phyloP scores from a whole-genome alignment of 2,329 filamentous ascomycete species.

The Fusarium sp. region DNA sequence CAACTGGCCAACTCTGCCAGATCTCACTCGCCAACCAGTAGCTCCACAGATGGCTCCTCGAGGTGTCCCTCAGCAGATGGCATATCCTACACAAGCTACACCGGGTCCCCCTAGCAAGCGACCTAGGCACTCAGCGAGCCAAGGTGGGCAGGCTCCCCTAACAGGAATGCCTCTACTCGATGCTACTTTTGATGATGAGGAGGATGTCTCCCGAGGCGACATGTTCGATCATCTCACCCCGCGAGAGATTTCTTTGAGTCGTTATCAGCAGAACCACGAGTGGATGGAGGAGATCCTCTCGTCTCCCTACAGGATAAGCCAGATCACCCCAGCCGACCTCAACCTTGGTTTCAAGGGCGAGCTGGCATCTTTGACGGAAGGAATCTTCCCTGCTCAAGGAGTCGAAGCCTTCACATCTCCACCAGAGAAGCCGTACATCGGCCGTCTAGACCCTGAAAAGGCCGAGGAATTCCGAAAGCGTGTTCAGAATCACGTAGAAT shows the following conservation, averaged over 20 bases:
- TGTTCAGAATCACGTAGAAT: constrained; percentile 76
- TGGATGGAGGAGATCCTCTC: constrained; percentile 99
- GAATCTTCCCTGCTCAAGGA: constrained; percentile 79
- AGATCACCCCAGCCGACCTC: constrained; percentile 89
- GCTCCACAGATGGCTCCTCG: constrained; percentile 60
- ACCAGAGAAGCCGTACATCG: constrained; percentile 70
- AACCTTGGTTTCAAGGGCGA: constrained; percentile 88
- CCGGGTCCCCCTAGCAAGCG: constrained; percentile 69
- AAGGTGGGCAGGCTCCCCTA: constrained; percentile 54
- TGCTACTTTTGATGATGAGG: constrained; percentile 81
- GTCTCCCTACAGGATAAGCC: constrained; percentile 86
- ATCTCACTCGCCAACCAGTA: constrained; percentile 64
- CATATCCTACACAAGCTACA: constrained; percentile 68
- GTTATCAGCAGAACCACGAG: constrained; percentile 95
- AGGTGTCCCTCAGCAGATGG: constrained; percentile 70
- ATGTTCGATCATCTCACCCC: constrained; percentile 91
- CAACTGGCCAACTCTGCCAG: constrained; percentile 88
- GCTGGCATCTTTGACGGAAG: constrained; percentile 83
- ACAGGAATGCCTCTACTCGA: constrained; percentile 58
- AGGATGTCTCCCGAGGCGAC: constrained; percentile 88
- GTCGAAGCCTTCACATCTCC: constrained; percentile 60
- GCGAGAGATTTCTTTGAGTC: constrained; percentile 85
- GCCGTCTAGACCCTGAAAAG: constrained; percentile 77
- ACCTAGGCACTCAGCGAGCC: constrained; percentile 60
- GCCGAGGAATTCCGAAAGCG: constrained; percentile 87